Percentiles rank a stretch among this genome's conserved stretches.
These are phyloP conservation scores for Phytophthora kernoviae DNA, from an alignment of 352 stramenopile genomes.

Conservation along the genomic window DNA sequence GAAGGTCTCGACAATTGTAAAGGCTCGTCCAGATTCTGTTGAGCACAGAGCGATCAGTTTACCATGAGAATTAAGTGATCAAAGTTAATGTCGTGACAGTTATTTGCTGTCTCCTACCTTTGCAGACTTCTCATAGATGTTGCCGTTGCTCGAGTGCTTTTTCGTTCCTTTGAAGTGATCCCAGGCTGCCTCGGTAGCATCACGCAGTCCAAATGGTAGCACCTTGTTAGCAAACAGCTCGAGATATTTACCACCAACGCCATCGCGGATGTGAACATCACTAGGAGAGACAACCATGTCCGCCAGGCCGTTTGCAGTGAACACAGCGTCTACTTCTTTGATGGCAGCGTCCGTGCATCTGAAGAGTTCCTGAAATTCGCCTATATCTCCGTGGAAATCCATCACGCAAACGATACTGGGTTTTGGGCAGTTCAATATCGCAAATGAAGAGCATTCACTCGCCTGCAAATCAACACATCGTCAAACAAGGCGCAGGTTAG, in stretches of 20 bases:
- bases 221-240: conserved; percentile 35
- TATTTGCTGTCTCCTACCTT: conserved; percentile 9
- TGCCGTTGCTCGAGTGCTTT: conserved; percentile 33
- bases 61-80: too few relatives aligned
- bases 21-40: conserved; percentile 37
- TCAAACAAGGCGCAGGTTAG: not conserved
- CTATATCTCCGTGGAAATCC: conserved; percentile 17
- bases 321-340: conserved; percentile 28
- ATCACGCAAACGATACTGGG: conserved; percentile 13
- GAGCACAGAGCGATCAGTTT: not conserved
- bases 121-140: conserved; percentile 34
- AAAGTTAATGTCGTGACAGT: not conserved
- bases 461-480: conserved; percentile 6
- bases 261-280: conserved; percentile 27
- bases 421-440: conserved; percentile 7
- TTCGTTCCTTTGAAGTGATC: conserved; percentile 34
- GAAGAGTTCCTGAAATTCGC: conserved; percentile 27
- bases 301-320: conserved; percentile 24
- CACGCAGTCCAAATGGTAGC: conserved; percentile 25
- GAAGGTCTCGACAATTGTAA: conserved; percentile 62
- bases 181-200: conserved; percentile 23
- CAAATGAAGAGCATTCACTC: conserved; percentile 15
- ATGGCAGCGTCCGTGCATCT: conserved; percentile 18
- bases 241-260: conserved; percentile 21
- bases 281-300: conserved; percentile 20